Percentiles rank a stretch among this genome's conserved stretches.
phyloP scores from a whole-genome alignment of 2,329 filamentous ascomycete genomes.

The Calonectria honghensis region DNA sequence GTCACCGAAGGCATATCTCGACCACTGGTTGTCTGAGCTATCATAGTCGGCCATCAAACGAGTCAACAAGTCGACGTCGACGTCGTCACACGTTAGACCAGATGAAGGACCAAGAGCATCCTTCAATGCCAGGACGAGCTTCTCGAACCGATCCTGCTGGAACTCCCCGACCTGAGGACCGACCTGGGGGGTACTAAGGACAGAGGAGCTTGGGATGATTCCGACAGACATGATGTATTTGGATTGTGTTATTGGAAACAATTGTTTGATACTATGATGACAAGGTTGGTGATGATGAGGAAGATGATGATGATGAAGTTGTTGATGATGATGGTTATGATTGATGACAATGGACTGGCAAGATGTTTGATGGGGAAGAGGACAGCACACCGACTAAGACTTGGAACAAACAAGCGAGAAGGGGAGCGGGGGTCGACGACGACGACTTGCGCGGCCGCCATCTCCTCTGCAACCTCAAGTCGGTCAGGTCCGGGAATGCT shows the following conservation, averaged over 20 bases:
- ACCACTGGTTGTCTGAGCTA: slow-evolving; percentile 83
- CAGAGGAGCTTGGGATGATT: slow-evolving; percentile 48
- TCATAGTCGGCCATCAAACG: slow-evolving; percentile 84
- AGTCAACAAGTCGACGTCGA: slow-evolving; percentile 83
- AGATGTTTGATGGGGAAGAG: slow-evolving; percentile 43
- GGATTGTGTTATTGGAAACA: neutral
- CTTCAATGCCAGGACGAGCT: slow-evolving; percentile 84
- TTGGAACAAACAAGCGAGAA: slow-evolving; percentile 30
- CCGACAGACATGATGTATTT: slow-evolving; percentile 60
- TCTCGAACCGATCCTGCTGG: slow-evolving; percentile 75
- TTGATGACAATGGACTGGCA: slow-evolving; percentile 35
- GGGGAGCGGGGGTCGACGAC: slow-evolving; percentile 52
- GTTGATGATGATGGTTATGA: slow-evolving; percentile 39
- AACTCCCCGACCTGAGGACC: slow-evolving; percentile 49
- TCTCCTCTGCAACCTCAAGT: slow-evolving; percentile 48
- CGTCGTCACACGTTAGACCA: slow-evolving; percentile 87
- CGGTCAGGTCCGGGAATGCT: slow-evolving; percentile 53
- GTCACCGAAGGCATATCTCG: slow-evolving; percentile 84
- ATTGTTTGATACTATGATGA: slow-evolving; percentile 39
- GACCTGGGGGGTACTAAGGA: slow-evolving; percentile 42
- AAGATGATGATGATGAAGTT: slow-evolving; percentile 48
- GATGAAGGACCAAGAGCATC: slow-evolving; percentile 85
- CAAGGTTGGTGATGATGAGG: slow-evolving; percentile 52
- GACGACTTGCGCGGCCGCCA: slow-evolving; percentile 47
- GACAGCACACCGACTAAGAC: slow-evolving; percentile 52